A percentile compares a stretch with the other conserved stretches of the same genome.
phyloP scores from a whole-genome alignment of 2,329 filamentous ascomycete genomes.

The Chlorencoelia australis region DNA sequence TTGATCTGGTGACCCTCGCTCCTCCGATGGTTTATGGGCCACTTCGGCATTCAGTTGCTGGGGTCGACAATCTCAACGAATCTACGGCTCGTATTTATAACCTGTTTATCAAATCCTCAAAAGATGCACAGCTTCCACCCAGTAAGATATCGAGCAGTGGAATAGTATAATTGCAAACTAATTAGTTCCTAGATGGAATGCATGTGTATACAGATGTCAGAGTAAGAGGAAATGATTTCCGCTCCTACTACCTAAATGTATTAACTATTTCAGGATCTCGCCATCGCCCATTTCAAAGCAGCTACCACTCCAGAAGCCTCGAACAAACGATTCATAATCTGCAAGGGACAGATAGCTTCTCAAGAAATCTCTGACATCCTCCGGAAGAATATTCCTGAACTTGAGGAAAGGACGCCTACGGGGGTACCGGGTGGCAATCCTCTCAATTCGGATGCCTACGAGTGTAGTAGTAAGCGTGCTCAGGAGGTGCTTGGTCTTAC shows the following conservation, averaged over 20 bases:
- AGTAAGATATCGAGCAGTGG: no score
- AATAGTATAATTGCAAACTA: no score
- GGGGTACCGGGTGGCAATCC: constrained; percentile 25
- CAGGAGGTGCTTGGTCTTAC: constrained; percentile 11
- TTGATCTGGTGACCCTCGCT: constrained; percentile 49
- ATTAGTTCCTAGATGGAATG: constrained; percentile 7
- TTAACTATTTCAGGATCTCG: constrained; percentile 44
- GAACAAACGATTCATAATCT: constrained; percentile 51
- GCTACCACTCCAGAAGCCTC: constrained; percentile 44
- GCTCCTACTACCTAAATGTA: background rate
- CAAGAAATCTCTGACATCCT: constrained; percentile 46
- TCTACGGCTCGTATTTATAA: constrained; percentile 51
- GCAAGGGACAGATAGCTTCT: constrained; percentile 48
- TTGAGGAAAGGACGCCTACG: constrained; percentile 36
- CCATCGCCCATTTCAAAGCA: constrained; percentile 50
- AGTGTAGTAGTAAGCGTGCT: constrained; percentile 10
- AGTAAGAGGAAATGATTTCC: constrained; percentile 1
- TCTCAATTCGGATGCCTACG: constrained; percentile 7
- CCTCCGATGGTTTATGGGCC: constrained; percentile 53
- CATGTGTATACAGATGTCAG: constrained; percentile 43
- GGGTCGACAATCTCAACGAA: constrained; percentile 54
- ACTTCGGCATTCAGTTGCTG: constrained; percentile 49
- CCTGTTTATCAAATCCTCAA: constrained; percentile 41
- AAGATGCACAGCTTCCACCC: constrained; percentile 37
- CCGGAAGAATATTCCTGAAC: constrained; percentile 40